Percentiles rank a stretch among this genome's conserved stretches.
phyloP scores from a whole-genome alignment of 306 rosid genomes.

The Alnus glutinosa region DNA sequence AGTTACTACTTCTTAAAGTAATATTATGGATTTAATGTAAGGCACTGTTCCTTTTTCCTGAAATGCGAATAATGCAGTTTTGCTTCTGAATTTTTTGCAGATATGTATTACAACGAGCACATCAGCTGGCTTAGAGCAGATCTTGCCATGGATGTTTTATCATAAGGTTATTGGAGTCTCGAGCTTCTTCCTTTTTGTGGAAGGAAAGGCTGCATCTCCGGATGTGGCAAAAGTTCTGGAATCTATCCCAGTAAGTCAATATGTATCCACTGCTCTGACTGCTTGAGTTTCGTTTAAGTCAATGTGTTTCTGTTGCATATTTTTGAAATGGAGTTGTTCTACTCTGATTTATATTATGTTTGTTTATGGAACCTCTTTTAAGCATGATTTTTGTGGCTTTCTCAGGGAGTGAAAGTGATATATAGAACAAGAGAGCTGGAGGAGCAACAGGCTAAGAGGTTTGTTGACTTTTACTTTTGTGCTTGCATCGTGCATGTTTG shows the following conservation, averaged over 20 bases:
- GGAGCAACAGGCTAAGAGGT: conserved; percentile 95
- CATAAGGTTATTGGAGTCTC: conserved; percentile 90
- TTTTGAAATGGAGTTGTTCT: conserved; percentile 16
- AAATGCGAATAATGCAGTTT: background rate
- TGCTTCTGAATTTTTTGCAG: conserved; percentile 41
- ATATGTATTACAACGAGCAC: conserved; percentile 88
- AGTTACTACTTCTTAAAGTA: background rate
- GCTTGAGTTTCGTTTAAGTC: background rate
- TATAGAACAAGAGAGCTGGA: conserved; percentile 90
- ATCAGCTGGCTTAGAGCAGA: conserved; percentile 93
- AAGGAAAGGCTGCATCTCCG: conserved; percentile 93
- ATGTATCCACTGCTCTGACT: conserved; percentile 10
- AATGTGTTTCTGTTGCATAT: background rate
- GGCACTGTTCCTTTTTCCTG: background rate
- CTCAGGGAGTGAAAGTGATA: conserved; percentile 89
- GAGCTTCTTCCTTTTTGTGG: conserved; percentile 81
- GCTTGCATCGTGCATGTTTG: conserved; percentile 1
- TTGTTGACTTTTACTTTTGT: conserved; percentile 25
- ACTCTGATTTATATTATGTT: conserved; percentile 18
- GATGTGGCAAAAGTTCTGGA: conserved; percentile 72
- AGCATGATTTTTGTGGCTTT: conserved; percentile 25
- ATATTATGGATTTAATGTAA: conserved; percentile 1
- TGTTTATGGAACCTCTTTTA: background rate
- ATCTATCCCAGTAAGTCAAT: conserved; percentile 81
- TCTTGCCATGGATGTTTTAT: conserved; percentile 97